Evolutionary conservation across 1,139 yeast genomes (phyloP).

Genomic region (Diutina neorugosa): DNA sequence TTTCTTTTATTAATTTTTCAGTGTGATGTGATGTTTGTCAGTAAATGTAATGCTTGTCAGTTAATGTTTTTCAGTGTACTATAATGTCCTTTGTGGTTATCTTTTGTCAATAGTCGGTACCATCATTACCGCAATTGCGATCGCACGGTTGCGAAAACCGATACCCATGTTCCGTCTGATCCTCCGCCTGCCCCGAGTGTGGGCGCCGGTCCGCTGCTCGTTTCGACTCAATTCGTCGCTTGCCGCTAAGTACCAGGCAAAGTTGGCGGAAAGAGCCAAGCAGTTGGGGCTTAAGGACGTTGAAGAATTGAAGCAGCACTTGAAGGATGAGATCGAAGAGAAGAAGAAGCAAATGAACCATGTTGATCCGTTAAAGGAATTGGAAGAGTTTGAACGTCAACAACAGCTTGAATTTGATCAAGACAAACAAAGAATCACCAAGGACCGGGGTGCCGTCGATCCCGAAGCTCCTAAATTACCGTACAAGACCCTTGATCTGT

Average conservation of each 20-base stretch:
- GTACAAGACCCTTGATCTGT: conserved; percentile 62
- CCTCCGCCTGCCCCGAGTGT: neutral
- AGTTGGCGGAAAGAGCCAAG: conserved; percentile 25
- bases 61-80: no score
- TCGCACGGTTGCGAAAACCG: conserved; percentile 7
- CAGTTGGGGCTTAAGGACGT: conserved; percentile 30
- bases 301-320: conserved; percentile 49
- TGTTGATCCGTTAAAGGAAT: conserved; percentile 59
- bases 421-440: conserved; percentile 18
- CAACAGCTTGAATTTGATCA: conserved; percentile 17
- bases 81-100: no score
- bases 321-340: conserved; percentile 48
- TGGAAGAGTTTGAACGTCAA: conserved; percentile 42
- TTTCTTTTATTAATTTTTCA: no score
- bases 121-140: conserved; percentile 8
- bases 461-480: conserved; percentile 37
- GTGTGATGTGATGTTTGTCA: no score
- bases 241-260: conserved; percentile 15
- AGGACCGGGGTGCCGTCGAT: conserved; percentile 33
- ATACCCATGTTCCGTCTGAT: neutral
- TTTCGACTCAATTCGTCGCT: neutral
- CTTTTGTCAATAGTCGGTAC: neutral
- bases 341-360: conserved; percentile 45
- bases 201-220: neutral
- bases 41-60: no score